Conservation (phyloP, 1,284 basidiomycete species). For the Ceratobasidium sp. region DNA sequence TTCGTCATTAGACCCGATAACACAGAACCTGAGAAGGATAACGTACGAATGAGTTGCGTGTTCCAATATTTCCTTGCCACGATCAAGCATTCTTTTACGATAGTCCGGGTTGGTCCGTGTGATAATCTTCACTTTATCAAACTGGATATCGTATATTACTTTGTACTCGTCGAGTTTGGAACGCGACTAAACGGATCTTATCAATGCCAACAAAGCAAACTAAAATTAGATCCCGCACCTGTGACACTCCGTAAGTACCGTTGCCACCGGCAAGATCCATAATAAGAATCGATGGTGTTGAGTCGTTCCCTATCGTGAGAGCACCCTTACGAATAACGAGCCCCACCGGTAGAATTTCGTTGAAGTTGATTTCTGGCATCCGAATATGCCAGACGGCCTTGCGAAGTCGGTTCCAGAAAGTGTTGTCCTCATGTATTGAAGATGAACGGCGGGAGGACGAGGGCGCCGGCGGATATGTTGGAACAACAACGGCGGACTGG, state of each 20-base stretch:
- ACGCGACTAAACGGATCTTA: slow-evolving; percentile 69
- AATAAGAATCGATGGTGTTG: slow-evolving; percentile 85
- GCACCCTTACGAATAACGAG: slow-evolving; percentile 80
- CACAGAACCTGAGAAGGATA: background rate
- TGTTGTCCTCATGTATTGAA: slow-evolving; percentile 40
- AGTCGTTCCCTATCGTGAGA: slow-evolving; percentile 85
- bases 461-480: slow-evolving; percentile 52
- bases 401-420: slow-evolving; percentile 27
- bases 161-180: slow-evolving; percentile 87
- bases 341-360: slow-evolving; percentile 85
- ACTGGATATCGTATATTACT: slow-evolving; percentile 78
- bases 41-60: slow-evolving; percentile 66
- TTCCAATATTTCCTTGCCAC: slow-evolving; percentile 75
- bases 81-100: slow-evolving; percentile 72
- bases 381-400: slow-evolving; percentile 60
- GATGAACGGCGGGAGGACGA: slow-evolving; percentile 42
- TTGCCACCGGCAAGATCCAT: slow-evolving; percentile 79
- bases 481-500: slow-evolving; percentile 48
- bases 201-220: slow-evolving; percentile 7
- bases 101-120: slow-evolving; percentile 85
- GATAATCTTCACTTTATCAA: slow-evolving; percentile 75
- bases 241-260: slow-evolving; percentile 82
- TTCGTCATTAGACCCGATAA: slow-evolving; percentile 1
- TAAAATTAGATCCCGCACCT: slow-evolving; percentile 64
- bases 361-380: slow-evolving; percentile 78